Evolutionary conservation across 176 grass and related monocot genomes (phyloP).

Genomic region (Pharus latifolius): DNA sequence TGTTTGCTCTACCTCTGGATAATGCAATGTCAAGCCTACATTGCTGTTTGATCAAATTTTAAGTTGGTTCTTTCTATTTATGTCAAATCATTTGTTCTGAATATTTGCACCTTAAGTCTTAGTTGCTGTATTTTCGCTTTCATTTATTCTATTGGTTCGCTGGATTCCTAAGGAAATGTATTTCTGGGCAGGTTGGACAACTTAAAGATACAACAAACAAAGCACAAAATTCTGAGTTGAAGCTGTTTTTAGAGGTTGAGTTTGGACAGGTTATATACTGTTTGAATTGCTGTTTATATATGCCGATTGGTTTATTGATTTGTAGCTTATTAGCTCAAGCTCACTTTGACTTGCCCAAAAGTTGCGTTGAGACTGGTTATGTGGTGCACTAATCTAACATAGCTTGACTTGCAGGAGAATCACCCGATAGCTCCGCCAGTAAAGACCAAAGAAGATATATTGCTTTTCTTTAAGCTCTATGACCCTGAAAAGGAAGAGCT

Average conservation of each 20-base stretch:
- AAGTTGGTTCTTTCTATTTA: not conserved
- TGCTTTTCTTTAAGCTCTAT: conserved; percentile 92
- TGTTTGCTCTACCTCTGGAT: not conserved
- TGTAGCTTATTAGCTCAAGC: not conserved
- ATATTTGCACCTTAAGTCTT: not conserved
- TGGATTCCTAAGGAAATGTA: not conserved
- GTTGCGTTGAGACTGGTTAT: conserved; percentile 3
- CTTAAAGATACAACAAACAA: conserved; percentile 55
- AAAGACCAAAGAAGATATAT: conserved; percentile 74
- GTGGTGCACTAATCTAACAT: conserved; percentile 7
- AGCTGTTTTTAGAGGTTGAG: conserved; percentile 71
- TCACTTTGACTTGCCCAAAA: not conserved
- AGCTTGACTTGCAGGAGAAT: conserved; percentile 34
- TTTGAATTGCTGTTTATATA: not conserved
- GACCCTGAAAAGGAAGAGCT: conserved; percentile 87
- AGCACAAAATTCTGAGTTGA: conserved; percentile 60
- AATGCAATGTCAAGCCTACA: not conserved
- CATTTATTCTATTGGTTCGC: conserved; percentile 1
- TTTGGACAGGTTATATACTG: conserved; percentile 44
- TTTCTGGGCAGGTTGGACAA: conserved; percentile 48
- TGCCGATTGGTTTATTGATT: not conserved
- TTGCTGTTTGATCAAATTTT: not conserved
- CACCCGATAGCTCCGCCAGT: conserved; percentile 25
- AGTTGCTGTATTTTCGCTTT: not conserved
- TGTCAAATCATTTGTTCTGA: not conserved